Evolutionary conservation across 1,284 basidiomycete genomes (phyloP), one percentile per base, ranked within the genome.

Genomic region (Pseudozyma sp.): DNA sequence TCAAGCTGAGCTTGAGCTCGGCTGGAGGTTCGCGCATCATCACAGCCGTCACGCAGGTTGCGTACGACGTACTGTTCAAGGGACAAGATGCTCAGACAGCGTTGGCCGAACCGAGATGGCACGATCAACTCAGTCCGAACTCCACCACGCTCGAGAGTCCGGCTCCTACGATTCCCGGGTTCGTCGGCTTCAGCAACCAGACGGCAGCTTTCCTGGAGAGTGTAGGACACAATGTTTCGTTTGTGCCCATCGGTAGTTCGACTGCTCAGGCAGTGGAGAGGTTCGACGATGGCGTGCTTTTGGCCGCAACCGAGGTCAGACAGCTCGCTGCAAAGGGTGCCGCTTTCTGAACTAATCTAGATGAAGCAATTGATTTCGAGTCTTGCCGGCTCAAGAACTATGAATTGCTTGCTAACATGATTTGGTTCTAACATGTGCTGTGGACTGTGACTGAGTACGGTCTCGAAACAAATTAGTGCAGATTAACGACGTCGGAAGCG

Each of bases 11-110:
- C 3, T 84, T 82, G 0, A 85, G 85, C 42, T 83, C 82, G 2
- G 86, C 86, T 0, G 86, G 86, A 14, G 86, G 86, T 5, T 80
- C 77, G 37, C 63, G 84, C 2, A 86, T 87, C 82, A 86, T 86
- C 69, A 86, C 86, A 0, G 85, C 86, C 1, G 86, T 85, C 11
- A 75, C 86, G 11, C 84, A 85, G 54, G 75, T 69, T 7, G 73
- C 67, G n/a, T 81, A 79, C 68, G 43, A 69, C n/a, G 76, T 71
- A 14, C 54, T 83, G 14, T 75, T 58, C 53, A 59, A 68, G 33
- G 79, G 42, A 61, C 78, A 72, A 24, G 61, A 77, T 54, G 63
- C 82, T 9, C 79, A 82, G 35, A 33, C 65, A 2, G 61, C 70
- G 8, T 55, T 81, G 30, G 84, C 81, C 3, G 78, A 77, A 11